Conservation (phyloP, 2,329 filamentous ascomycete species). For the Xylaria sp. region DNA sequence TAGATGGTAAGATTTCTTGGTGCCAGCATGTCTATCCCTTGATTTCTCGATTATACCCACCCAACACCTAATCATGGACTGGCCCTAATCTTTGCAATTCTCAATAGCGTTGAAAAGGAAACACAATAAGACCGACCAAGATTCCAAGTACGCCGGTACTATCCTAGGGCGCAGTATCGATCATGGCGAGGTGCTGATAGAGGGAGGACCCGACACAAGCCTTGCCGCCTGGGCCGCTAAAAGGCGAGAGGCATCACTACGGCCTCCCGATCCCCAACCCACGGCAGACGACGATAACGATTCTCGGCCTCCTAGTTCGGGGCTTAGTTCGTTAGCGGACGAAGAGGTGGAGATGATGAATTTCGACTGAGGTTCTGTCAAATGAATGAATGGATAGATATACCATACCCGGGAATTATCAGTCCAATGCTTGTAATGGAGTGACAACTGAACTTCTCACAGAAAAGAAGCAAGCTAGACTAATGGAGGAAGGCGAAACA, state of each 20-base stretch:
- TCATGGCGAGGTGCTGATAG: slow-evolving; percentile 76
- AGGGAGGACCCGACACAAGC: slow-evolving; percentile 76
- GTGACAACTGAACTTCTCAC: neutral
- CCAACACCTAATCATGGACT: neutral
- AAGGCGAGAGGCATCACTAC: slow-evolving; percentile 50
- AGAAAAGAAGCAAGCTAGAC: neutral
- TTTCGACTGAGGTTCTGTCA: slow-evolving; percentile 32
- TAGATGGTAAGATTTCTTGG: slow-evolving; percentile 64
- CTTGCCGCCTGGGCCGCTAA: slow-evolving; percentile 72
- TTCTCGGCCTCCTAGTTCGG: slow-evolving; percentile 63
- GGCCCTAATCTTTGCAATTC: neutral
- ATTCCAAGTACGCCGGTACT: slow-evolving; percentile 85
- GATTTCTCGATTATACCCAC: neutral
- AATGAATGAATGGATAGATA: neutral
- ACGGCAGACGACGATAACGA: slow-evolving; percentile 45
- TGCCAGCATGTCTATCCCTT: slow-evolving; percentile 23
- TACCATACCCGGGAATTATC: neutral
- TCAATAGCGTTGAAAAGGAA: slow-evolving; percentile 83
- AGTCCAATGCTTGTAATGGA: neutral
- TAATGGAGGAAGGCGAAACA: neutral
- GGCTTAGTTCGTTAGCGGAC: slow-evolving; percentile 67
- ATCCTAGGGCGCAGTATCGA: slow-evolving; percentile 80
- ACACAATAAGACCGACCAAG: slow-evolving; percentile 87
- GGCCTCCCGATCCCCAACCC: slow-evolving; percentile 43
- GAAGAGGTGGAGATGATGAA: slow-evolving; percentile 55